Conservation (phyloP, 176 grass and related monocot species). For the Cenchrus americanus region DNA sequence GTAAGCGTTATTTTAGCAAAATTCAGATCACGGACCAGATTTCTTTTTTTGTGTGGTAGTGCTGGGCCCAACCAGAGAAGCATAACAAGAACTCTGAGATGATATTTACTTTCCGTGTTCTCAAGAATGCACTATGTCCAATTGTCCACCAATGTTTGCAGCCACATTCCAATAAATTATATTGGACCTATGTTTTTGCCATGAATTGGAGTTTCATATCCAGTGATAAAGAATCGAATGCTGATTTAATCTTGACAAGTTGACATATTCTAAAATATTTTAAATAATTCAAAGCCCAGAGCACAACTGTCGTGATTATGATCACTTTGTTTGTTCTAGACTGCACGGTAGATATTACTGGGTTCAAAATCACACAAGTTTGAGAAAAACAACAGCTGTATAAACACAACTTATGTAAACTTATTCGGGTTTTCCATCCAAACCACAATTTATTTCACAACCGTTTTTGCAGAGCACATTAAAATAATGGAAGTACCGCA, state of each 20-base stretch:
- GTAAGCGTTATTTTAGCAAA: neutral
- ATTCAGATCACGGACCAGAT: neutral
- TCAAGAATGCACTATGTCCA: neutral
- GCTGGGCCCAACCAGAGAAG: neutral
- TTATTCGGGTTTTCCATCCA: neutral
- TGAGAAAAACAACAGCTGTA: neutral
- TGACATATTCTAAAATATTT: neutral
- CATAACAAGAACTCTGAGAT: neutral
- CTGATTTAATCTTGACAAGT: neutral
- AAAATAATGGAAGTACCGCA: neutral
- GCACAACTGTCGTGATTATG: neutral
- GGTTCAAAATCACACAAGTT: neutral
- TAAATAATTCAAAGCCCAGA: neutral
- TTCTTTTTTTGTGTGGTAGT: neutral
- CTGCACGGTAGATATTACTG: neutral
- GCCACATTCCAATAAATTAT: neutral
- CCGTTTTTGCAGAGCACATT: neutral
- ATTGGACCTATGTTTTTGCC: neutral
- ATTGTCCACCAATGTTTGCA: neutral
- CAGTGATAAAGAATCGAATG: neutral
- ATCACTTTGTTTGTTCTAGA: neutral
- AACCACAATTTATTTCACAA: neutral
- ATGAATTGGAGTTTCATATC: neutral
- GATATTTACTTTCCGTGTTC: neutral
- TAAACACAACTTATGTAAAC: neutral